phyloP scores from a whole-genome alignment of 1,284 basidiomycete species.

The Ustilago loliicola region DNA sequence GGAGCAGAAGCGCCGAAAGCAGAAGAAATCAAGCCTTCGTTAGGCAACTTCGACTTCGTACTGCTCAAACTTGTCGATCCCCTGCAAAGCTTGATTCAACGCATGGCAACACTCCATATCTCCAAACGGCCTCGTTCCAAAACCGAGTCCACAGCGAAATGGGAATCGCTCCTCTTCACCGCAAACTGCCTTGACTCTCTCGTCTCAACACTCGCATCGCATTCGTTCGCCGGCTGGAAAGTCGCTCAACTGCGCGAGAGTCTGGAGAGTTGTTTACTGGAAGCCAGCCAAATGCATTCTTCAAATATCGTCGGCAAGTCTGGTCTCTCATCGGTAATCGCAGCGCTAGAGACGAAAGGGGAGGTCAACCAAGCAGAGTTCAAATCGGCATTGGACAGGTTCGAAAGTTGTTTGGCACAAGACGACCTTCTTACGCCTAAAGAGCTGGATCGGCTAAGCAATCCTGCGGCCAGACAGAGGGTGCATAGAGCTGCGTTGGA shows the following conservation, averaged over 20 bases:
- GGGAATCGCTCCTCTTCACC: slow-evolving; percentile 49
- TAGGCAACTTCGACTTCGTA: slow-evolving; percentile 49
- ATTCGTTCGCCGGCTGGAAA: slow-evolving; percentile 35
- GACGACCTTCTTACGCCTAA: slow-evolving; percentile 48
- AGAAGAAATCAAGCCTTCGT: slow-evolving; percentile 2
- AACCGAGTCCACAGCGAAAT: slow-evolving; percentile 25
- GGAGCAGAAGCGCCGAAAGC: background rate
- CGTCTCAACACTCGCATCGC: slow-evolving; percentile 13
- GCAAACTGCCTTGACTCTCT: slow-evolving; percentile 55
- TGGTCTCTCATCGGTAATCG: slow-evolving; percentile 15
- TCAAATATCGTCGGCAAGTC: slow-evolving; percentile 26
- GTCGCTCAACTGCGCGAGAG: background rate
- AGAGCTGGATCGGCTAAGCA: slow-evolving; percentile 26
- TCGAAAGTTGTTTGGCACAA: slow-evolving; percentile 46
- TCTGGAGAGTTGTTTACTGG: slow-evolving; percentile 6
- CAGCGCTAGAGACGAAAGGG: slow-evolving; percentile 1
- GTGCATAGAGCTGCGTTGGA: slow-evolving; percentile 43
- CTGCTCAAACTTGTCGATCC: slow-evolving; percentile 54
- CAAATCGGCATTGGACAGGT: slow-evolving; percentile 9
- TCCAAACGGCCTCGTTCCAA: slow-evolving; percentile 19
- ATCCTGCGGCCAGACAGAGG: slow-evolving; percentile 23
- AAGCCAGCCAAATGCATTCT: slow-evolving; percentile 17
- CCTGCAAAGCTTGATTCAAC: slow-evolving; percentile 40
- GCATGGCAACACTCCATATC: slow-evolving; percentile 32
- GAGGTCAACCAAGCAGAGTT: slow-evolving; percentile 12